These are phyloP conservation scores for Eutypella sp. DNA, from an alignment of 2,329 filamentous ascomycete genomes.

Conservation along the genomic window DNA sequence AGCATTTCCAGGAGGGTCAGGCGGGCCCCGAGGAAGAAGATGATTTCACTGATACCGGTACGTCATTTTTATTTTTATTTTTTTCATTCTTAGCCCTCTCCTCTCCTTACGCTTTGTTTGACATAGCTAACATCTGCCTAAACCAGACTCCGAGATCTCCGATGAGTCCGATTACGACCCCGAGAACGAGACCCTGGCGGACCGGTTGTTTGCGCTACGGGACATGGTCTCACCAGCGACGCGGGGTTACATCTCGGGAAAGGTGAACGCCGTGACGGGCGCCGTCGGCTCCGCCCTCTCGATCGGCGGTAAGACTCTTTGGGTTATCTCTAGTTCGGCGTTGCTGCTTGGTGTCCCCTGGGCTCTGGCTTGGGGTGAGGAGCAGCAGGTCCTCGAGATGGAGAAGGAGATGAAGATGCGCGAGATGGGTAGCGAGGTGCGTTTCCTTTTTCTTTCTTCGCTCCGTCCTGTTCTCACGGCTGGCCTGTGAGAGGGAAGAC, in stretches of 20 bases:
- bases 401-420: slow-evolving; percentile 97
- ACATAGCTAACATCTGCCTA: neutral
- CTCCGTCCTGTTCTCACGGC: neutral
- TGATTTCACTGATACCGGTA: slow-evolving; percentile 93
- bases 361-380: slow-evolving; percentile 87
- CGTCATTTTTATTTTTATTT: slow-evolving; percentile 19
- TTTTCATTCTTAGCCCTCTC: neutral
- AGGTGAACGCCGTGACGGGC: slow-evolving; percentile 47
- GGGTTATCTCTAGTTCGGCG: slow-evolving; percentile 85
- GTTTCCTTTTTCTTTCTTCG: too few relatives aligned
- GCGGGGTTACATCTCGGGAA: slow-evolving; percentile 62
- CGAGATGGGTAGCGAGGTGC: slow-evolving; percentile 72
- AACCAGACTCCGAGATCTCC: slow-evolving; percentile 74
- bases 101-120: slow-evolving; percentile 2
- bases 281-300: slow-evolving; percentile 57
- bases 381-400: slow-evolving; percentile 96
- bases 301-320: slow-evolving; percentile 81
- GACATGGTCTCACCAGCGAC: slow-evolving; percentile 73
- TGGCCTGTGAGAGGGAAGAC: neutral
- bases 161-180: slow-evolving; percentile 69
- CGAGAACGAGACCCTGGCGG: slow-evolving; percentile 52
- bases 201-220: slow-evolving; percentile 67
- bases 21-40: slow-evolving; percentile 73
- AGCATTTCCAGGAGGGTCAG: slow-evolving; percentile 77
- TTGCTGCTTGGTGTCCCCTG: slow-evolving; percentile 89